Evolutionary conservation across 805 yeast genomes (phyloP).

Genomic region (Sugiyamaella valdiviana): DNA sequence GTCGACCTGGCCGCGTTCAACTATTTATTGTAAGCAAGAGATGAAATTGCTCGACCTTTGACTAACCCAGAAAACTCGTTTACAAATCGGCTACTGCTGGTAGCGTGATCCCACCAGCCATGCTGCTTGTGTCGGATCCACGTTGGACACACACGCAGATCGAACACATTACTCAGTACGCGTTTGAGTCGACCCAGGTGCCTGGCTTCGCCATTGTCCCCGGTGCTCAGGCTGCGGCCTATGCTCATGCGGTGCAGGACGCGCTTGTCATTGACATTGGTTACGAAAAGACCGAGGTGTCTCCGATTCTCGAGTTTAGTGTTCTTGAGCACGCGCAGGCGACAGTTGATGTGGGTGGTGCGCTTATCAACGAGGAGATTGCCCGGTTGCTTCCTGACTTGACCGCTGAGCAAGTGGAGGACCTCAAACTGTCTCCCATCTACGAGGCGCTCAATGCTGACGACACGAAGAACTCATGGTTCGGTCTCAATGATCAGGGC

Average conservation of each 20-base stretch:
- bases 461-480: slow-evolving; percentile 57
- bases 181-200: slow-evolving; percentile 65
- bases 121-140: slow-evolving; percentile 58
- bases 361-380: slow-evolving; percentile 51
- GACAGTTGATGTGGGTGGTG: slow-evolving; percentile 55
- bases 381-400: slow-evolving; percentile 52
- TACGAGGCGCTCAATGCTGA: slow-evolving; percentile 68
- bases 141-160: slow-evolving; percentile 63
- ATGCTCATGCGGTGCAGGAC: slow-evolving; percentile 58
- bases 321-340: slow-evolving; percentile 50
- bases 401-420: slow-evolving; percentile 55
- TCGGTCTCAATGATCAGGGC: slow-evolving; percentile 43
- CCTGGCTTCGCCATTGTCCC: slow-evolving; percentile 70
- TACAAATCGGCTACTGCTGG: slow-evolving; percentile 43
- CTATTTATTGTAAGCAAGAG: slow-evolving; percentile 39
- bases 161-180: slow-evolving; percentile 67
- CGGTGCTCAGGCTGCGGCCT: slow-evolving; percentile 59
- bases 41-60: slow-evolving; percentile 32
- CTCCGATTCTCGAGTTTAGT: slow-evolving; percentile 73
- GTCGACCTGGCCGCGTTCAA: slow-evolving; percentile 64
- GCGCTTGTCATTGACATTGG: slow-evolving; percentile 81
- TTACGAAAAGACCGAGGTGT: slow-evolving; percentile 61
- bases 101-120: slow-evolving; percentile 47
- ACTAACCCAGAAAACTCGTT: slow-evolving; percentile 38
- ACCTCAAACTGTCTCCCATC: slow-evolving; percentile 64